Conservation (phyloP, 352 stramenopile species). For the Phytophthora capsici region DNA sequence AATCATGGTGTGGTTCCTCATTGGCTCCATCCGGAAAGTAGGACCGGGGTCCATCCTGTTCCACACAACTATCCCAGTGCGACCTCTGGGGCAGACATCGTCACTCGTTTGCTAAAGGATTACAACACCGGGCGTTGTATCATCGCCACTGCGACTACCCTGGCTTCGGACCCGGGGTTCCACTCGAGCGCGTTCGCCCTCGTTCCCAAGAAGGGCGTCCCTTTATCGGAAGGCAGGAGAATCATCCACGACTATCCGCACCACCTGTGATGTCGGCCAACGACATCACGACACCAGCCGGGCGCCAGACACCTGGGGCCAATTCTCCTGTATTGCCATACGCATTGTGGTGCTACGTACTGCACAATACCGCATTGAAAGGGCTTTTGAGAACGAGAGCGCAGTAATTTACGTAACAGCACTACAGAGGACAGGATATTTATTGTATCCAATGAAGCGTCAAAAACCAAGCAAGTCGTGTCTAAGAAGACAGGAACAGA, state of each 20-base stretch:
- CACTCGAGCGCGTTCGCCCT: slow-evolving; percentile 14
- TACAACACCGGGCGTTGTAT: slow-evolving; percentile 11
- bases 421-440: too few species aligned
- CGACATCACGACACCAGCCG: neutral
- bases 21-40: too few species aligned
- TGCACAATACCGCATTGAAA: too few species aligned
- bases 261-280: neutral
- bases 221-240: slow-evolving; percentile 3
- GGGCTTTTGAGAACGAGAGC: too few species aligned
- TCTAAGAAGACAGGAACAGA: slow-evolving; percentile 1
- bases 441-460: too few species aligned
- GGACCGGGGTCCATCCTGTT: too few species aligned
- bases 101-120: too few species aligned
- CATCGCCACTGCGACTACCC: neutral
- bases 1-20: too few species aligned
- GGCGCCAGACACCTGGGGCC: neutral
- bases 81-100: too few species aligned
- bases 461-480: too few species aligned
- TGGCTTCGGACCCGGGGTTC: neutral
- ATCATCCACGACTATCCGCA: slow-evolving; percentile 22
- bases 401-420: too few species aligned
- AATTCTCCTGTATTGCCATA: neutral
- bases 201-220: slow-evolving; percentile 12
- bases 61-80: too few species aligned
- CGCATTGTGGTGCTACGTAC: neutral